phyloP scores from a whole-genome alignment of 148 eudicot genomes.

The Rhododendron griersonianum region DNA sequence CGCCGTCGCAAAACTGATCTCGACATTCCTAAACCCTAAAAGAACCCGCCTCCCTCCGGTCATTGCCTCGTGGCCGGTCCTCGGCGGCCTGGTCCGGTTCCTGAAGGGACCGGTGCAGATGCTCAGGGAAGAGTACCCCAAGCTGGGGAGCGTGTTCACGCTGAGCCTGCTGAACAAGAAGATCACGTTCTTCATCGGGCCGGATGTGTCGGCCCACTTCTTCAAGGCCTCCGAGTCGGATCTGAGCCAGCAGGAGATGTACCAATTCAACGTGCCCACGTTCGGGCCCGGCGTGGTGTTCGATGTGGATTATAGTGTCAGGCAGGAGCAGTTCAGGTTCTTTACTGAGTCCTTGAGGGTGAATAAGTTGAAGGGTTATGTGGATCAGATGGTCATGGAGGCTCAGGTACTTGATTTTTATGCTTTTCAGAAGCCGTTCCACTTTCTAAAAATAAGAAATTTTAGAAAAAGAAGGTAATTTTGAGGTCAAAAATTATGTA shows the following conservation, averaged over 20 bases:
- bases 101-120: conserved; percentile 76
- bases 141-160: conserved; percentile 86
- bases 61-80: conserved; percentile 51
- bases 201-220: conserved; percentile 94
- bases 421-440: neutral
- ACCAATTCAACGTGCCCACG: conserved; percentile 92
- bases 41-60: conserved; percentile 60
- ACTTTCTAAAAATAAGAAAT: too few species aligned
- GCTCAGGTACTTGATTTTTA: conserved; percentile 50
- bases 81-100: conserved; percentile 76
- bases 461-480: too few species aligned
- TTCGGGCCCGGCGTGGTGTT: conserved; percentile 98
- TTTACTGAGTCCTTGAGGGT: conserved; percentile 90
- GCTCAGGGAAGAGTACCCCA: conserved; percentile 81
- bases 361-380: conserved; percentile 73
- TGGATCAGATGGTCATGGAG: conserved; percentile 88
- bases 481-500: too few species aligned
- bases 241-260: conserved; percentile 96
- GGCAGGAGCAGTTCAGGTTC: conserved; percentile 96
- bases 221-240: conserved; percentile 90
- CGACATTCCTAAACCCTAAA: conserved; percentile 48
- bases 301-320: conserved; percentile 77
- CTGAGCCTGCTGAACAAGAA: conserved; percentile 67
- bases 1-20: conserved; percentile 62
- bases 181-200: conserved; percentile 87